Base-by-base conservation (phyloP, 2,329 filamentous ascomycete genomes). In the Fusarium anguioides region DNA sequence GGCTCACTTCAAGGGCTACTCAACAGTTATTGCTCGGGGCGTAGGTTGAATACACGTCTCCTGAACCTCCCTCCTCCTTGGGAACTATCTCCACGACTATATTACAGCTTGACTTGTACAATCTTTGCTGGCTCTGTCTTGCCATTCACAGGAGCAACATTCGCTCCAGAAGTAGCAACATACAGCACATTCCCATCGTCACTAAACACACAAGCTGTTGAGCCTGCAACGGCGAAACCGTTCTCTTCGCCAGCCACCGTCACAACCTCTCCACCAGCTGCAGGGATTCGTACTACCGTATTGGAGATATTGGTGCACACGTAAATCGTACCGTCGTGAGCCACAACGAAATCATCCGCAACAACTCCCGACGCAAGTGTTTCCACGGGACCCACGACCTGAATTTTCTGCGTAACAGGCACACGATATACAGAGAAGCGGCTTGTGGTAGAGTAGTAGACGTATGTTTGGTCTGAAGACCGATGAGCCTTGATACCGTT, bases 401-500 rank as follows among this genome's bases (percentile, higher is more conserved):
- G 42, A 1, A 65, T 9, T 10, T 64, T 23, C 10, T 59, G 18
- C 11, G 62, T 59, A 4, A 71, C 57, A 5, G 50, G 60, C 17
- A 73, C 27, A 21, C 62, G 60, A 24, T 60, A 71, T 10, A 68
- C 37, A 20, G 66, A 49, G 61, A 57, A 46, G 41, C 66, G 60
- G 45, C 52, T 47, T 33, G 69, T 57, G 51, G 60, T 64, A 49
- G 65, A 51, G 58, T 60, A 47, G 66, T 63, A 66, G 44, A 68
- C 36, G 55, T 61, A 56, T 41, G 59, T 51, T 54, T 71, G 56
- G 2, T 41, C 44, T 8, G 26, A 8, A 4, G 55, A 48, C 4
- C 55, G 65, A 63, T 69, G 67, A 18, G 64, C 63, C 12, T 69
- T 66, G 56, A 71, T 55, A 15, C 67, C 56, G 51, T 73, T 73